Conservation (phyloP, 2,329 filamentous ascomycete species). For the Waltergamsia citrina region DNA sequence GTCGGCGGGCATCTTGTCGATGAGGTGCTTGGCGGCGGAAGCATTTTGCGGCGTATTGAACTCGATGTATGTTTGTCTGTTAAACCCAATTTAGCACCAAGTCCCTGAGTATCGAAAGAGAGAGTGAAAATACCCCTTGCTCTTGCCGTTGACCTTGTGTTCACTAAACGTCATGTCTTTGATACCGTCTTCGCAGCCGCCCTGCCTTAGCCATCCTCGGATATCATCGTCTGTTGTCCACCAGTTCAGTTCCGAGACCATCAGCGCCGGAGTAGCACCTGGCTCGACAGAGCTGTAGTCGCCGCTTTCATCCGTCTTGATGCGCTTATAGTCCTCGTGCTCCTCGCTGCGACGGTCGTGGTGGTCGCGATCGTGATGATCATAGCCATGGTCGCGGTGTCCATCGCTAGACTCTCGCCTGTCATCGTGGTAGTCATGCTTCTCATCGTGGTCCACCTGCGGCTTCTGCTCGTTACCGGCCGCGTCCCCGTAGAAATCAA, state of each 20-base stretch:
- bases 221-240: constrained; percentile 96
- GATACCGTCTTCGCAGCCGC: constrained; percentile 73
- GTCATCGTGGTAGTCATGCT: constrained; percentile 21
- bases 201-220: constrained; percentile 73
- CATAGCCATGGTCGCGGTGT: constrained; percentile 25
- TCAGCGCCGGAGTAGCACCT: constrained; percentile 58
- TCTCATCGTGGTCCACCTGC: constrained; percentile 23
- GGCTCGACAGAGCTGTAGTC: constrained; percentile 51
- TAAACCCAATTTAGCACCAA: constrained; percentile 6
- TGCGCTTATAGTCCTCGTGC: constrained; percentile 29
- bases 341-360: constrained; percentile 23
- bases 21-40: constrained; percentile 72
- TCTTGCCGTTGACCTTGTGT: constrained; percentile 98
- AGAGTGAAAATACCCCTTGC: constrained; percentile 66
- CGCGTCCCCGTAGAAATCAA: constrained; percentile 61
- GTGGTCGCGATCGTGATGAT: constrained; percentile 26
- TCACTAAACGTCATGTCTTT: constrained; percentile 95
- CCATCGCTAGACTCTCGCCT: constrained; percentile 4
- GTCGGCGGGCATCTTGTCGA: constrained; percentile 54
- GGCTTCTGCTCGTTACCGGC: constrained; percentile 28
- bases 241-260: constrained; percentile 89
- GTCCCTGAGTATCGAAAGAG: not conserved
- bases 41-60: constrained; percentile 77
- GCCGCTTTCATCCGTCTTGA: constrained; percentile 32
- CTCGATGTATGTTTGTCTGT: constrained; percentile 71